These are phyloP conservation scores for Arctium lappa DNA, from an alignment of 129 eudicot species.

Conservation along the genomic window DNA sequence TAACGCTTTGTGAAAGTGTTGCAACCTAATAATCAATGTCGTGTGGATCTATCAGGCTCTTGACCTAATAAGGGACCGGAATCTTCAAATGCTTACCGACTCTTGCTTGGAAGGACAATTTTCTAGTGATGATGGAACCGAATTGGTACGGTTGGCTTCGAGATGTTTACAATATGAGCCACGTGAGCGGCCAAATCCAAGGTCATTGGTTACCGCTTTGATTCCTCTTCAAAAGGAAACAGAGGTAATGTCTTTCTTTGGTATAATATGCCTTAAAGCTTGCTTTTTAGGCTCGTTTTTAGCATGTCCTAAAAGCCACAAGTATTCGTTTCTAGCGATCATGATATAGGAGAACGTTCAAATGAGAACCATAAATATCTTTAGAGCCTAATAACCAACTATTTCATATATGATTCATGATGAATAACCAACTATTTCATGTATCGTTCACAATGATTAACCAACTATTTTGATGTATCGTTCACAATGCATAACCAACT, in stretches of 20 bases:
- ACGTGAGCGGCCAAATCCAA: slow-evolving; percentile 91
- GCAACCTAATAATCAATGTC: slow-evolving; percentile 14
- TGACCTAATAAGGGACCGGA: slow-evolving; percentile 85
- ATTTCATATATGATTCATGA: neutral
- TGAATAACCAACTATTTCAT: neutral
- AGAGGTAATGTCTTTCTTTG: slow-evolving; percentile 40
- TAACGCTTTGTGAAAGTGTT: neutral
- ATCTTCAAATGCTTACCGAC: slow-evolving; percentile 87
- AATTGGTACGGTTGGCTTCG: slow-evolving; percentile 82
- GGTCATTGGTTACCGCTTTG: slow-evolving; percentile 70
- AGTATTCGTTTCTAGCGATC: neutral
- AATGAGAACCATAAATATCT: neutral
- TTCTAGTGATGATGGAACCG: slow-evolving; percentile 80
- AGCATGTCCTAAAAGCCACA: neutral
- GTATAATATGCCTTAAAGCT: neutral
- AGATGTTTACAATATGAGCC: slow-evolving; percentile 92
- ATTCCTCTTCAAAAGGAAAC: slow-evolving; percentile 88
- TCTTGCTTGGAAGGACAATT: slow-evolving; percentile 97
- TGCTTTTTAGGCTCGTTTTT: neutral
- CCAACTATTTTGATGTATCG: neutral
- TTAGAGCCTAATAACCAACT: neutral
- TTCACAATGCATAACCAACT: neutral
- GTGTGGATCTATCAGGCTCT: slow-evolving; percentile 63
- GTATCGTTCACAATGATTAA: neutral
- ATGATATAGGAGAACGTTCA: neutral